Base-by-base conservation (phyloP, 2,329 filamentous ascomycete species). In the Cladosporium sp. region DNA sequence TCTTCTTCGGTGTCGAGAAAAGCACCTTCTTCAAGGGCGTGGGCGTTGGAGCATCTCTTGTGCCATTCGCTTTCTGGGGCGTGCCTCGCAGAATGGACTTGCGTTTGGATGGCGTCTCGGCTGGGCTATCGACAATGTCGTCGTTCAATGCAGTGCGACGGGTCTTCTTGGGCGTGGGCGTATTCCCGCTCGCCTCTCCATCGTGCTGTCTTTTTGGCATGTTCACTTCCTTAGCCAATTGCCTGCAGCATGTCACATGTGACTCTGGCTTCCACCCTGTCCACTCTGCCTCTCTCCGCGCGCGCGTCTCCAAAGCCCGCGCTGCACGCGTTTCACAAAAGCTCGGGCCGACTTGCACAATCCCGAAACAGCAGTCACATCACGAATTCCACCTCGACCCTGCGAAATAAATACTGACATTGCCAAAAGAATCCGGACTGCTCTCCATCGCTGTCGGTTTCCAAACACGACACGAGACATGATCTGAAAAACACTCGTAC, bases 21-120 rank as follows among this genome's bases (percentile, higher is more conserved):
- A 82, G 70, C 5, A 83, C 78, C 61, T 79, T 82, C 18, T 81
- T 74, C 46, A 77, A 74, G 3, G 81, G 82, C 65, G 73, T 79
- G 10, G 81, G 81, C 1, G 81, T 83, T 2, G 71, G 71, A 0
- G 70, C 67, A 30, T 69, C 67, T n/a, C 57, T 64, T 6, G 68
- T 43, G 14, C 68, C 68, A 68, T 73, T 73, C 26, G 59, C 62
- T 63, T 72, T 75, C 25, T 58, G 70, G 8, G 71, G 72, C 21
- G 72, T 77, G 14, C 67, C 68, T 65, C 71, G 74, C 57, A 77
- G 64, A 43, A 76, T 76, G 26, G 74, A 75, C 58, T 73, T 75
- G 26, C 71, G 71, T 54, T 71, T 70, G 28, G 74, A 74, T 5
- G 75, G 74, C 49, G 75, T 76, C 61, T 70, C 71, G 18, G 70